Conservation (phyloP, 257 asterid species). For the Mentha longifolia region DNA sequence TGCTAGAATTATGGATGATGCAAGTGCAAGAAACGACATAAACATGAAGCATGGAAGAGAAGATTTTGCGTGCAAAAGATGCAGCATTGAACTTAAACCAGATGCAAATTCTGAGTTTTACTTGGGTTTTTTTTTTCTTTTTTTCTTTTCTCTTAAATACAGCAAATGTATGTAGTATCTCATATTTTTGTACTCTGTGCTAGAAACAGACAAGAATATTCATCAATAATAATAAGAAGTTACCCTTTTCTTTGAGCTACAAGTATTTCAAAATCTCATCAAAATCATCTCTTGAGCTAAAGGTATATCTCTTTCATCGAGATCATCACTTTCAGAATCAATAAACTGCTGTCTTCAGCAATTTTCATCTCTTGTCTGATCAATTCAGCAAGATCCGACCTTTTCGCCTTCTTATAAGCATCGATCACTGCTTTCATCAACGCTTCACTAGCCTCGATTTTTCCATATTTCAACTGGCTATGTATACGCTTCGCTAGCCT, state of each 20-base stretch:
- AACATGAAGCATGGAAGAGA: too few species aligned
- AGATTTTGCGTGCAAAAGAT: neutral
- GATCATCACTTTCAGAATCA: conserved; percentile 55
- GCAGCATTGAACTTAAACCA: neutral
- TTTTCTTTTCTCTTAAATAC: too few species aligned
- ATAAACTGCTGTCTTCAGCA: conserved; percentile 42
- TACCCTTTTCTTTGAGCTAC: neutral
- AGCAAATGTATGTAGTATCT: conserved; percentile 1
- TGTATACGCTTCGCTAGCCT: conserved; percentile 77
- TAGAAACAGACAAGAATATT: neutral
- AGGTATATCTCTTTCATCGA: conserved; percentile 36
- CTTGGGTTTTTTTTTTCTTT: too few species aligned
- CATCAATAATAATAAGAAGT: neutral
- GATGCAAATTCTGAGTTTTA: too few species aligned
- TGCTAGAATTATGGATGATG: too few species aligned
- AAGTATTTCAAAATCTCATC: conserved; percentile 27
- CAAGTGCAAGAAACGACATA: too few species aligned
- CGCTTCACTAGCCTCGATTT: conserved; percentile 58
- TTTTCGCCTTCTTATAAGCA: conserved; percentile 63
- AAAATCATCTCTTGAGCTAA: conserved; percentile 37
- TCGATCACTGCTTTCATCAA: conserved; percentile 66
- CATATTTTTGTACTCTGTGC: too few species aligned
- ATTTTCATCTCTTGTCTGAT: conserved; percentile 73
- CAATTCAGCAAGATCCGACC: conserved; percentile 80
- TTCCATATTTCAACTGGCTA: conserved; percentile 65